A percentile compares a stretch with the other conserved stretches of the same genome.
These are phyloP conservation scores for Geopyxis carbonaria DNA, from an alignment of 495 filamentous ascomycete genomes.

Conservation along the genomic window DNA sequence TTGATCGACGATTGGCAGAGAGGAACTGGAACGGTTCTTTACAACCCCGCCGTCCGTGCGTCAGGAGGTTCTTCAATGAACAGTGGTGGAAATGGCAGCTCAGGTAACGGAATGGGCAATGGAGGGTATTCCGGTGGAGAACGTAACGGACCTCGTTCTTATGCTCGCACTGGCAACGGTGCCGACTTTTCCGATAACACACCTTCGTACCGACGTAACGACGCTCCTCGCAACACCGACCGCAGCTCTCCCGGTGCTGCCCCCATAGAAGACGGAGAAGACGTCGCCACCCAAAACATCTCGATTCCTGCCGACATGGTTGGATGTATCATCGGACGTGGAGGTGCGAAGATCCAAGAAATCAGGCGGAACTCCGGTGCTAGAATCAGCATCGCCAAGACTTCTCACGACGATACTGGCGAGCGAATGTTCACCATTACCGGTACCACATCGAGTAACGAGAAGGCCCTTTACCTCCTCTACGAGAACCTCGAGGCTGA, in stretches of 20 bases:
- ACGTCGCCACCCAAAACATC: conserved; percentile 97
- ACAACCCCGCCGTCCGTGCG: conserved; percentile 85
- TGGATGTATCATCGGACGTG: conserved; percentile 94
- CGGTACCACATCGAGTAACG: conserved; percentile 76
- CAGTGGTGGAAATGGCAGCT: conserved; percentile 31
- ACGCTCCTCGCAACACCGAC: conserved; percentile 37
- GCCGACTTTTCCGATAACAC: conserved; percentile 82
- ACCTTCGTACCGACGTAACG: conserved; percentile 14
- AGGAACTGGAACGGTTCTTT: conserved; percentile 86
- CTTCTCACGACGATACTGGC: conserved; percentile 88
- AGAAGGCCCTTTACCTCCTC: conserved; percentile 84
- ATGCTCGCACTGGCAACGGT: conserved; percentile 88
- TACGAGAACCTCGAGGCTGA: conserved; percentile 99
- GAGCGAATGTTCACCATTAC: conserved; percentile 99
- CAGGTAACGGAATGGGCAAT: conserved; percentile 17
- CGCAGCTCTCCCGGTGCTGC: conserved; percentile 71
- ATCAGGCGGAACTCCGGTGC: conserved; percentile 92
- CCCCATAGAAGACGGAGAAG: conserved; percentile 82
- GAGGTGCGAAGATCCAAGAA: conserved; percentile 89
- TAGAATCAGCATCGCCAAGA: conserved; percentile 95
- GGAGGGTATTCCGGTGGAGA: conserved; percentile 32
- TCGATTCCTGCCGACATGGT: conserved; percentile 99
- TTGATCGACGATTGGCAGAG: conserved; percentile 94
- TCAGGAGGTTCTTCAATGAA: conserved; percentile 40
- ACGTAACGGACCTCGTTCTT: conserved; percentile 46